phyloP scores from a whole-genome alignment of 2,329 filamentous ascomycete species.

The Pseudomassariella vexata region DNA sequence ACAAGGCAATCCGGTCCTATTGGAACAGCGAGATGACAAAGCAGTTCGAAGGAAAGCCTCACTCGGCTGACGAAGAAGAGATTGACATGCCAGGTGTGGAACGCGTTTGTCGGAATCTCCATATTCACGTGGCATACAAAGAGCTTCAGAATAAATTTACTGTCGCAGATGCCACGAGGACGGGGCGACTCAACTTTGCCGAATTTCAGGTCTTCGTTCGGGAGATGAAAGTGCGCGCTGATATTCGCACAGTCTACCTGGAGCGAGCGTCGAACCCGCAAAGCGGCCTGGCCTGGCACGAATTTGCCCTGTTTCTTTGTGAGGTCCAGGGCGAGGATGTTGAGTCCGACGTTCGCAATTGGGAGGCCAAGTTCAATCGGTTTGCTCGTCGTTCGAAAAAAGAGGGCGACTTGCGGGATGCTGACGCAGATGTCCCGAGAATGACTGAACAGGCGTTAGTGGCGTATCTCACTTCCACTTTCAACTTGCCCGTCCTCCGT shows the following conservation, averaged over 20 bases:
- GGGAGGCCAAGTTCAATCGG: constrained; percentile 68
- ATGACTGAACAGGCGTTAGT: constrained; percentile 79
- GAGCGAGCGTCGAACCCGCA: constrained; percentile 52
- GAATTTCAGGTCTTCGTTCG: constrained; percentile 83
- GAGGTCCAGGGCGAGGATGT: constrained; percentile 73
- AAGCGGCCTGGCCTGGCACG: constrained; percentile 60
- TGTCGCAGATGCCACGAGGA: constrained; percentile 59
- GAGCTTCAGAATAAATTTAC: constrained; percentile 71
- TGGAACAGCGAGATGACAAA: constrained; percentile 82
- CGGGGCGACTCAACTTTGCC: constrained; percentile 64
- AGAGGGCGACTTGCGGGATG: constrained; percentile 36
- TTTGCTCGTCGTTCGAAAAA: constrained; percentile 57
- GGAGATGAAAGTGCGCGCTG: constrained; percentile 76
- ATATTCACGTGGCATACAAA: constrained; percentile 81
- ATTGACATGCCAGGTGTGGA: constrained; percentile 76
- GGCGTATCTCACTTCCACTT: constrained; percentile 67
- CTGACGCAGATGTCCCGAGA: constrained; percentile 40
- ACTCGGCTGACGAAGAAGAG: constrained; percentile 55
- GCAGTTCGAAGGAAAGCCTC: constrained; percentile 49
- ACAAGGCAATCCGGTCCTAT: constrained; percentile 74
- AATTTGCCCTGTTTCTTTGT: constrained; percentile 72
- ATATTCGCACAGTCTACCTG: constrained; percentile 71
- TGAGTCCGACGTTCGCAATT: constrained; percentile 56
- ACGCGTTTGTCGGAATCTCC: constrained; percentile 78
- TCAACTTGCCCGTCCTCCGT: constrained; percentile 62